Percentiles rank a stretch among this genome's conserved stretches.
phyloP scores from a whole-genome alignment of 305 asterid genomes.

The Rubia peregrina region DNA sequence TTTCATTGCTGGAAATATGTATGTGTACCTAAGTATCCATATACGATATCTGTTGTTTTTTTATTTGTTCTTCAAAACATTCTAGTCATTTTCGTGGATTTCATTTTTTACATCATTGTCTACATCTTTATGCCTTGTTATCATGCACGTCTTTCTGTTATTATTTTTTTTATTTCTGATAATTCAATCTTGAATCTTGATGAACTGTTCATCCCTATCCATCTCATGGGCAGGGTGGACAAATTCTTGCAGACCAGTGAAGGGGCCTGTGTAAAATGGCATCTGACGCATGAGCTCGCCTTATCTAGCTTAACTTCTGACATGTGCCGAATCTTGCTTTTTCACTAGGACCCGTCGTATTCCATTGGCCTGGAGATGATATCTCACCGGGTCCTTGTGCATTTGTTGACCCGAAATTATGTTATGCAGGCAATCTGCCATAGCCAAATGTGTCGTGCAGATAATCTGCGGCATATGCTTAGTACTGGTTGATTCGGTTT shows the following conservation, averaged over 20 bases:
- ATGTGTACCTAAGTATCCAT: neutral
- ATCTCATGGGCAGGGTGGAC: slow-evolving; percentile 1
- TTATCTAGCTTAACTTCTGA: neutral
- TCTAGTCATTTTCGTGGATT: neutral
- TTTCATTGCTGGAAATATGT: neutral
- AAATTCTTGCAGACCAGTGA: neutral
- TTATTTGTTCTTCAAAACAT: neutral
- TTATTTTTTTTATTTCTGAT: neutral
- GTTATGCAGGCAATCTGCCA: neutral
- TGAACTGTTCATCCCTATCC: neutral
- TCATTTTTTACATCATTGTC: neutral
- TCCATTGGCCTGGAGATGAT: neutral
- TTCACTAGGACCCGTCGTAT: neutral
- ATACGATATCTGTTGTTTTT: neutral
- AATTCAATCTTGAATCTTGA: neutral
- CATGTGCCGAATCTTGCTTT: neutral
- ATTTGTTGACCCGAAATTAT: neutral
- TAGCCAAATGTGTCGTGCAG: neutral
- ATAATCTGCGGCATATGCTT: neutral
- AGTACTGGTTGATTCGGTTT: neutral
- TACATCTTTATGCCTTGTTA: neutral
- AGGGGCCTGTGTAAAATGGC: neutral
- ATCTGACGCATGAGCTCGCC: neutral
- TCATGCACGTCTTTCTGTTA: neutral
- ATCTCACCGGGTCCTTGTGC: neutral